phyloP scores from a whole-genome alignment of 2,329 filamentous ascomycete genomes.

The Colletotrichum orbiculare region DNA sequence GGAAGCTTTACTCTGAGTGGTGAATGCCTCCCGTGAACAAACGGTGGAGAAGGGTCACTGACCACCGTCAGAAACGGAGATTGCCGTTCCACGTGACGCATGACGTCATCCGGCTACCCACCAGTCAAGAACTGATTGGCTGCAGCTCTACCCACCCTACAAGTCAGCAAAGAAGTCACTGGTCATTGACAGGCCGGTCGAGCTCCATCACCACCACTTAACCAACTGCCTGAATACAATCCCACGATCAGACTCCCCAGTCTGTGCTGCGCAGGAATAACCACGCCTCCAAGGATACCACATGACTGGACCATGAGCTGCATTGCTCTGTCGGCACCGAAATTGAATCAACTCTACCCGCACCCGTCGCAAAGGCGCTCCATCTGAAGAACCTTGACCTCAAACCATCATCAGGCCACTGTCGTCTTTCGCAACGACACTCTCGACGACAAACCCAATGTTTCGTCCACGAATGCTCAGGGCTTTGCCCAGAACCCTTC shows the following conservation, averaged over 20 bases:
- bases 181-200: constrained; percentile 6
- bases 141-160: constrained; percentile 8
- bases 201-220: constrained; percentile 22
- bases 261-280: constrained; percentile 26
- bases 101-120: constrained; percentile 21
- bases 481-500: constrained; percentile 39
- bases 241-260: constrained; percentile 31
- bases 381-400: constrained; percentile 24
- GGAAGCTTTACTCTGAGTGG: too few relatives aligned
- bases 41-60: neutral
- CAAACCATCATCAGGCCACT: constrained; percentile 20
- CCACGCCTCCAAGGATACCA: constrained; percentile 13
- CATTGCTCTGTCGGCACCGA: constrained; percentile 30
- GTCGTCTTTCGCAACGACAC: neutral
- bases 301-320: constrained; percentile 29
- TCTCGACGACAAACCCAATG: constrained; percentile 39
- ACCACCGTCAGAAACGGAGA: neutral
- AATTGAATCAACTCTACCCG: constrained; percentile 21
- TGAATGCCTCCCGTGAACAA: too few relatives aligned
- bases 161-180: neutral
- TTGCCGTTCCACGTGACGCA: constrained; percentile 6
- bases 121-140: neutral
- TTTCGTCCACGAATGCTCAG: constrained; percentile 43
- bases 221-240: neutral
- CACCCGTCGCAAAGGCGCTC: constrained; percentile 15